Evolutionary conservation across 2,329 filamentous ascomycete genomes (phyloP).

Genomic region (Ploettnerulaceae sp.): DNA sequence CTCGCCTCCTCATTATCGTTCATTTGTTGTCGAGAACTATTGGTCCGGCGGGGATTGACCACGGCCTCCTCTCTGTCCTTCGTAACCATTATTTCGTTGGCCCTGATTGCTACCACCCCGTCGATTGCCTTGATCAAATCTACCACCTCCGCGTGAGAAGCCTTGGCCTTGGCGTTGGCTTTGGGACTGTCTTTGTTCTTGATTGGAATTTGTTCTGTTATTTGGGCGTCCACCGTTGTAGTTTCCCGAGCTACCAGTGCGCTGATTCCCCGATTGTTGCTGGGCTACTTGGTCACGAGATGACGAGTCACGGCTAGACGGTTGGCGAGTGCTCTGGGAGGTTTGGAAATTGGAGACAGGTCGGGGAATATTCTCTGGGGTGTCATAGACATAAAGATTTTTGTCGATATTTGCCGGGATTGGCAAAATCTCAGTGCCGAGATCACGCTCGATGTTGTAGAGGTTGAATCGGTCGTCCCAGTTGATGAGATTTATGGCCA

Average conservation of each 20-base stretch:
- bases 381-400: constrained; percentile 96
- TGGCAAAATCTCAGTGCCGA: constrained; percentile 96
- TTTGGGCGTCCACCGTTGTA: constrained; percentile 30
- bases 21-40: constrained; percentile 21
- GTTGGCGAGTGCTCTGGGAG: constrained; percentile 24
- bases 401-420: constrained; percentile 95
- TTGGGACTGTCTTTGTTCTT: constrained; percentile 28
- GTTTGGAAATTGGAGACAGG: constrained; percentile 55
- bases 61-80: constrained; percentile 32
- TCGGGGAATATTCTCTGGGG: constrained; percentile 88
- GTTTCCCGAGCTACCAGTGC: constrained; percentile 21
- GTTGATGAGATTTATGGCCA: constrained; percentile 98
- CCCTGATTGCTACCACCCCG: constrained; percentile 29
- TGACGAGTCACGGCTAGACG: constrained; percentile 8
- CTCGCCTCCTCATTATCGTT: constrained; percentile 14
- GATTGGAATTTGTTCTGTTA: constrained; percentile 21
- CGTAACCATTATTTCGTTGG: constrained; percentile 31
- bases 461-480: constrained; percentile 99
- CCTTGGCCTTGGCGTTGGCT: constrained; percentile 29
- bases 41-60: constrained; percentile 29
- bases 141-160: constrained; percentile 27
- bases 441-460: constrained; percentile 96
- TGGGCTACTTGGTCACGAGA: constrained; percentile 25
- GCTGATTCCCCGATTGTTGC: constrained; percentile 26
- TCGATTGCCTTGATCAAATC: constrained; percentile 25